phyloP scores from a whole-genome alignment of 176 grass and related monocot genomes.

The Rhynchospora pubera region DNA sequence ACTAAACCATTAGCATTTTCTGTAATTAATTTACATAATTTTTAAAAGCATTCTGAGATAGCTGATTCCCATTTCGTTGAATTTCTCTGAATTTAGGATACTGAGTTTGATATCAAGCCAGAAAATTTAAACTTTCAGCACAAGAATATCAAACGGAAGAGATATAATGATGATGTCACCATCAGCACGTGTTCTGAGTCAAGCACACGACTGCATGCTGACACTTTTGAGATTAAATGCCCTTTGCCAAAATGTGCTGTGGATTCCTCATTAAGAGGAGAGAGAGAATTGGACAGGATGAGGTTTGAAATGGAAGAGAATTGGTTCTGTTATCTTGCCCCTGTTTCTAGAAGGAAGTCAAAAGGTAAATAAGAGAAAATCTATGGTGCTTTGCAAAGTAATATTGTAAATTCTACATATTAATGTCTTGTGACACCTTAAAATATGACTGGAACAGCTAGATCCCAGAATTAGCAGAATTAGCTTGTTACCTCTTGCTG shows the following conservation, averaged over 20 bases:
- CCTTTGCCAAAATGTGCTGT: not conserved
- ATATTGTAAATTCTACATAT: too few relatives aligned
- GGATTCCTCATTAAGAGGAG: slow-evolving; percentile 21
- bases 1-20: too few relatives aligned
- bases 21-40: too few relatives aligned
- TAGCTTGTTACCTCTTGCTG: too few relatives aligned
- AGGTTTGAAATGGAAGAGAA: slow-evolving; percentile 69
- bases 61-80: not conserved
- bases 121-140: slow-evolving; percentile 11
- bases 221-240: not conserved
- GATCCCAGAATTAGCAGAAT: too few relatives aligned
- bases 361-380: slow-evolving; percentile 37
- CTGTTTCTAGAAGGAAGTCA: slow-evolving; percentile 28
- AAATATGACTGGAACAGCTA: too few relatives aligned
- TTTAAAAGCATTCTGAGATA: too few relatives aligned
- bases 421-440: too few relatives aligned
- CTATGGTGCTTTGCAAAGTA: too few relatives aligned
- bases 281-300: slow-evolving; percentile 34
- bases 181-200: not conserved
- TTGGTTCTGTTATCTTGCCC: slow-evolving; percentile 55
- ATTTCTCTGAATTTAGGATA: slow-evolving; percentile 39
- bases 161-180: slow-evolving; percentile 25
- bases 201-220: not conserved
- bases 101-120: slow-evolving; percentile 23
- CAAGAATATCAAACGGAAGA: slow-evolving; percentile 17